phyloP scores from a whole-genome alignment of 768 basidiomycete genomes.

The Calocybe cyanea region DNA sequence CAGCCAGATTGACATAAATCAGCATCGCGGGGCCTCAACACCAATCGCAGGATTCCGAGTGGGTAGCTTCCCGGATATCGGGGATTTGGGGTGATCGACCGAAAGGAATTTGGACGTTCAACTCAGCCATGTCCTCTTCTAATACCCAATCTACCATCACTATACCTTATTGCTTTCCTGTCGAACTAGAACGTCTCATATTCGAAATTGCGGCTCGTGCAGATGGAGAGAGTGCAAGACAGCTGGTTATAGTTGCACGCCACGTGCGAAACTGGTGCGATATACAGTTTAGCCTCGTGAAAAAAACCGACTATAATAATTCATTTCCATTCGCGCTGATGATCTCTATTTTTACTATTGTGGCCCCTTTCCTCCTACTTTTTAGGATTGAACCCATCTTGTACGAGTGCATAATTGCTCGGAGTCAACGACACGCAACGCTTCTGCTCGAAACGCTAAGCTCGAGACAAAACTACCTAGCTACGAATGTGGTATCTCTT shows the following conservation, averaged over 20 bases:
- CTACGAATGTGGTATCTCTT: constrained; percentile 9
- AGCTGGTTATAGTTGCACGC: constrained; percentile 22
- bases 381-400: constrained; percentile 25
- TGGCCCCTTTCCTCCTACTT: not conserved
- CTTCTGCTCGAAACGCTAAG: constrained; percentile 17
- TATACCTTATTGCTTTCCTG: constrained; percentile 13
- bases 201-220: constrained; percentile 23
- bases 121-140: not conserved
- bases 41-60: no score
- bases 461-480: constrained; percentile 12
- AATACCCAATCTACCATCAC: not conserved
- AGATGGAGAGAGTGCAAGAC: constrained; percentile 16
- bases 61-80: no score
- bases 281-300: not conserved
- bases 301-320: no score
- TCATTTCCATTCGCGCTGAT: no score
- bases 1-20: no score
- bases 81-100: no score
- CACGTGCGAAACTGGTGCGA: constrained; percentile 24
- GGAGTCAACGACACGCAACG: constrained; percentile 14
- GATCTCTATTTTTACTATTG: no score
- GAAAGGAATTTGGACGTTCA: no score
- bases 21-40: no score
- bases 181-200: constrained; percentile 22
- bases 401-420: constrained; percentile 24